Conservation (phyloP, 2,329 filamentous ascomycete genomes). For the Neonectria magnoliae region DNA sequence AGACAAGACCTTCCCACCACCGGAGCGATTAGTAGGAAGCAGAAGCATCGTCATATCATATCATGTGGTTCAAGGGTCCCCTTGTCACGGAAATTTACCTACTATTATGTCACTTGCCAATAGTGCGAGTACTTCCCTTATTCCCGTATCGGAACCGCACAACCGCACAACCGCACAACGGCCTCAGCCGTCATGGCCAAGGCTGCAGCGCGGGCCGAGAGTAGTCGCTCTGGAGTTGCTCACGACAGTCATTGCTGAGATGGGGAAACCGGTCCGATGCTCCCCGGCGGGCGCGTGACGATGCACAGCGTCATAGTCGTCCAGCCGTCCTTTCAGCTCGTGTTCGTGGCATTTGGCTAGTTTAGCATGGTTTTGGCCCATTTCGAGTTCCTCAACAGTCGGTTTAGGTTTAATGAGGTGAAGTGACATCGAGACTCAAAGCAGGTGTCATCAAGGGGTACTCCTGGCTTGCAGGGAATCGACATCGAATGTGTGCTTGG, state of each 20-base stretch:
- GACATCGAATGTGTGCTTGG: conserved; percentile 28
- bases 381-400: conserved; percentile 8
- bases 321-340: conserved; percentile 3
- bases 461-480: conserved; percentile 32
- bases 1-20: conserved; percentile 27
- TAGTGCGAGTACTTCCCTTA: conserved; percentile 15
- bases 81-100: conserved; percentile 40
- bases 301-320: neutral
- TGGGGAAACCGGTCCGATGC: neutral
- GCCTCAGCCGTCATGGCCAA: conserved; percentile 32
- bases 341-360: neutral
- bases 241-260: neutral
- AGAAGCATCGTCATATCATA: conserved; percentile 39
- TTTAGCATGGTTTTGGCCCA: neutral
- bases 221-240: conserved; percentile 2
- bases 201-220: conserved; percentile 28
- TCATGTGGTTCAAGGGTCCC: conserved; percentile 33
- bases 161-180: conserved; percentile 26
- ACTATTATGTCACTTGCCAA: conserved; percentile 17
- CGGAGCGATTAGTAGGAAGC: neutral
- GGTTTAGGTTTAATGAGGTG: conserved; percentile 35
- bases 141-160: conserved; percentile 30
- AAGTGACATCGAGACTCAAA: conserved; percentile 31
- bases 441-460: conserved; percentile 23
- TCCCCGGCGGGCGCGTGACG: conserved; percentile 1